Conservation (phyloP, 257 asterid species). For the Solanum lycopersicoides region DNA sequence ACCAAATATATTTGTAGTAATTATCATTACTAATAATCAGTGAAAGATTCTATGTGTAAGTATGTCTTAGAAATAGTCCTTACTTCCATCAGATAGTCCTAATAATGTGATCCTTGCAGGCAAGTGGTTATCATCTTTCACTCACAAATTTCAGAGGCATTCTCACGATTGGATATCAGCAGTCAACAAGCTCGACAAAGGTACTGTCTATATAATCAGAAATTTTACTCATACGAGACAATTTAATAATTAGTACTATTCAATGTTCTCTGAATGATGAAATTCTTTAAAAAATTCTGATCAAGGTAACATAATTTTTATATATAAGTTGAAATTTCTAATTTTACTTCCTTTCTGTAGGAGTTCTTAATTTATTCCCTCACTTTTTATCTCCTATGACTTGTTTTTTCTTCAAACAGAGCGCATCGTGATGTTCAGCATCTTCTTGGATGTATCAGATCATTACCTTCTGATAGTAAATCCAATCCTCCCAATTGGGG, state of each 20-base stretch:
- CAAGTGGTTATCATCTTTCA: constrained; percentile 84
- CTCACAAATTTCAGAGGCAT: constrained; percentile 85
- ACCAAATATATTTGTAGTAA: neutral
- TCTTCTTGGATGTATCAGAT: constrained; percentile 86
- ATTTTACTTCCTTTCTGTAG: neutral
- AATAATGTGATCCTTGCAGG: constrained; percentile 43
- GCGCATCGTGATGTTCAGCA: constrained; percentile 61
- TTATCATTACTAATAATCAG: neutral
- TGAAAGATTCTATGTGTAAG: neutral
- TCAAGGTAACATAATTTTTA: neutral
- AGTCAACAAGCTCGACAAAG: constrained; percentile 71
- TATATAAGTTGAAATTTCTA: neutral
- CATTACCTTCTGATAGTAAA: constrained; percentile 75
- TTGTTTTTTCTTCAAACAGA: constrained; percentile 27
- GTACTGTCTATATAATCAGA: constrained; percentile 16
- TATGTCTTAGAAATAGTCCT: neutral
- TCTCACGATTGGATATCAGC: constrained; percentile 54
- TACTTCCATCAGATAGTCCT: neutral
- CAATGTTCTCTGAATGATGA: neutral
- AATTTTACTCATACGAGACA: neutral
- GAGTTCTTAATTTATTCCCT: neutral
- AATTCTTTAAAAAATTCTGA: neutral
- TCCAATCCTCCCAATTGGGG: constrained; percentile 72
- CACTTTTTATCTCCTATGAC: neutral
- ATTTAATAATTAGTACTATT: neutral